These are phyloP conservation scores for Cyphellophora europaea DNA, from an alignment of 2,329 filamentous ascomycete species.

Conservation along the genomic window DNA sequence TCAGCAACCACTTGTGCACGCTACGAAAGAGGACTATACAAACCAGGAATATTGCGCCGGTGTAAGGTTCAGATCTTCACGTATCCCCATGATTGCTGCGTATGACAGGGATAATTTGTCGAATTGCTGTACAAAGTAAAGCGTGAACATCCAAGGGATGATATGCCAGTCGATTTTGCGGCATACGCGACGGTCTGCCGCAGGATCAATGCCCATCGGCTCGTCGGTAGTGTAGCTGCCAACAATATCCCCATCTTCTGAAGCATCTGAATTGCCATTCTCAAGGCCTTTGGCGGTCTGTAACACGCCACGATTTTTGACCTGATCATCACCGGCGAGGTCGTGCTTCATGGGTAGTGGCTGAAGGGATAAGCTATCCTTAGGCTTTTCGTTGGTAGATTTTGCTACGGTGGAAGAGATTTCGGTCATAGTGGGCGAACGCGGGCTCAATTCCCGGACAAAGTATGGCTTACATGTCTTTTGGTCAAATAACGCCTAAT, in stretches of 20 bases:
- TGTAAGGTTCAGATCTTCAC: constrained; percentile 31
- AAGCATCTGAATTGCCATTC: constrained; percentile 3
- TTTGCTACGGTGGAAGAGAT: too few relatives aligned
- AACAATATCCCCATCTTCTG: too few relatives aligned
- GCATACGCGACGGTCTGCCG: constrained; percentile 4
- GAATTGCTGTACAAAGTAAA: constrained; percentile 28
- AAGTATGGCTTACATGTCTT: too few relatives aligned
- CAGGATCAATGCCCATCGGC: neutral
- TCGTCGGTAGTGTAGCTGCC: too few relatives aligned
- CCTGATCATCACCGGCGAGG: constrained; percentile 2
- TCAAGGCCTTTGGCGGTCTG: constrained; percentile 1
- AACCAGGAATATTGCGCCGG: constrained; percentile 42
- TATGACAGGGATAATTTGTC: constrained; percentile 43
- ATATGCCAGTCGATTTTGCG: constrained; percentile 5
- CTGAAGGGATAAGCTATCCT: too few relatives aligned
- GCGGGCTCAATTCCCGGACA: too few relatives aligned
- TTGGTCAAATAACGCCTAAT: too few relatives aligned
- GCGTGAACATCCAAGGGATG: constrained; percentile 2
- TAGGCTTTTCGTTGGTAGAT: too few relatives aligned
- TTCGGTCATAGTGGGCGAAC: too few relatives aligned
- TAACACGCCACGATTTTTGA: constrained; percentile 1
- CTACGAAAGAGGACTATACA: constrained; percentile 41
- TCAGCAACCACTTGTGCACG: constrained; percentile 8
- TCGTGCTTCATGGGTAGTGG: too few relatives aligned
- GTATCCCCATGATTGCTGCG: constrained; percentile 44